Percentiles rank a stretch among this genome's conserved stretches.
Evolutionary conservation across 441 rosid species (phyloP).

Genomic region (Bocquillonia castaneifolia): DNA sequence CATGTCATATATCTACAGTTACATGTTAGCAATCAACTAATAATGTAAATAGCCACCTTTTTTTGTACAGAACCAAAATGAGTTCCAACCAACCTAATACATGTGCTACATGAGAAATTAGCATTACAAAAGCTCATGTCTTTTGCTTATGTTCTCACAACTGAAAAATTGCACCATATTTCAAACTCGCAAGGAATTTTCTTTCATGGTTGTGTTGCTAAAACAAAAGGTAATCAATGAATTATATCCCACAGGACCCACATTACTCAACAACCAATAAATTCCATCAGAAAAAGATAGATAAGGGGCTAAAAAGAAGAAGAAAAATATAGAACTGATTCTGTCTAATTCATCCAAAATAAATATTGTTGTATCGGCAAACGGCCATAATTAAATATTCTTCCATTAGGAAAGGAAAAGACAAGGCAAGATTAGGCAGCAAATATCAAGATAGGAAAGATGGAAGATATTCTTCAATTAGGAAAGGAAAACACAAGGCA

Average conservation of each 20-base stretch:
- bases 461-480: too few relatives aligned
- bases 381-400: too few relatives aligned
- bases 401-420: too few relatives aligned
- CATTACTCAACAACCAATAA: background rate
- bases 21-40: background rate
- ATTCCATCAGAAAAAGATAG: too few relatives aligned
- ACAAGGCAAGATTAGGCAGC: too few relatives aligned
- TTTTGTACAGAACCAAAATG: background rate
- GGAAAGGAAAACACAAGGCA: background rate
- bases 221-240: too few relatives aligned
- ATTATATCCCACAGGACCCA: background rate
- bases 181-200: background rate
- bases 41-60: background rate
- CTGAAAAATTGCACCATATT: background rate
- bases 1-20: background rate
- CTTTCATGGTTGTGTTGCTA: background rate
- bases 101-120: background rate
- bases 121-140: background rate
- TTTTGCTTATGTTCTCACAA: background rate
- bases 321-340: background rate
- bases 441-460: too few relatives aligned
- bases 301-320: background rate
- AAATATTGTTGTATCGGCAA: too few relatives aligned
- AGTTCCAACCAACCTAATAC: background rate
- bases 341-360: background rate